These are phyloP conservation scores for Verticillium albo-atrum DNA, from an alignment of 2,329 filamentous ascomycete species.

Conservation along the genomic window DNA sequence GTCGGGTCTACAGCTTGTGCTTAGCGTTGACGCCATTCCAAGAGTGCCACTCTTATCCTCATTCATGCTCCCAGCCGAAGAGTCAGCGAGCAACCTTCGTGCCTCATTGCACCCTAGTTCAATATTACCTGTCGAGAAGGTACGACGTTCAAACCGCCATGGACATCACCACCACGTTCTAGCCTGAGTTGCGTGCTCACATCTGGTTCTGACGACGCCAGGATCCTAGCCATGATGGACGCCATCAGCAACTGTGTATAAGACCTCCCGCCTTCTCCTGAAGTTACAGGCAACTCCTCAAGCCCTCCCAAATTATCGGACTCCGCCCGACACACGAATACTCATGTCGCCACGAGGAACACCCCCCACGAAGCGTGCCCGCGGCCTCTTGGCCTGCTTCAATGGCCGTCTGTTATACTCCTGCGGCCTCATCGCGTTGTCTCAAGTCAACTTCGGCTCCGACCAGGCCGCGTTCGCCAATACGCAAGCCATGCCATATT, in stretches of 20 bases:
- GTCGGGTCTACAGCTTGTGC: not conserved
- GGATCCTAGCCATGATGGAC: not conserved
- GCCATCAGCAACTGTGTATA: not conserved
- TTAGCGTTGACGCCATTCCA: conserved; percentile 2
- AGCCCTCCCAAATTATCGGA: conserved; percentile 18
- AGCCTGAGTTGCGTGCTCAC: not conserved
- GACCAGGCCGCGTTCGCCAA: conserved; percentile 30
- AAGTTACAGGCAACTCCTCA: too few relatives aligned
- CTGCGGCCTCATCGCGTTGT: conserved; percentile 23
- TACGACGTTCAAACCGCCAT: not conserved
- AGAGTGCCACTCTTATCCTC: not conserved
- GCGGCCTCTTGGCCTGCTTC: conserved; percentile 4
- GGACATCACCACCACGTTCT: not conserved
- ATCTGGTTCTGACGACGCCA: not conserved
- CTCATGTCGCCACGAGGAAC: not conserved
- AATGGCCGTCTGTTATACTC: conserved; percentile 12
- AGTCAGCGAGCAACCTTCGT: not conserved
- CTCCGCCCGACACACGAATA: conserved; percentile 13
- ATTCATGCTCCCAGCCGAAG: not conserved
- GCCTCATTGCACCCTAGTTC: not conserved
- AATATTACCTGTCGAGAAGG: not conserved
- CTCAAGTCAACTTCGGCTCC: conserved; percentile 34
- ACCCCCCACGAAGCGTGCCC: not conserved
- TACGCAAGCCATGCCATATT: conserved; percentile 31
- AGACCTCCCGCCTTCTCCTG: not conserved